These are phyloP conservation scores for Annulohypoxylon moriforme DNA, from an alignment of 495 filamentous ascomycete species.

Conservation along the genomic window DNA sequence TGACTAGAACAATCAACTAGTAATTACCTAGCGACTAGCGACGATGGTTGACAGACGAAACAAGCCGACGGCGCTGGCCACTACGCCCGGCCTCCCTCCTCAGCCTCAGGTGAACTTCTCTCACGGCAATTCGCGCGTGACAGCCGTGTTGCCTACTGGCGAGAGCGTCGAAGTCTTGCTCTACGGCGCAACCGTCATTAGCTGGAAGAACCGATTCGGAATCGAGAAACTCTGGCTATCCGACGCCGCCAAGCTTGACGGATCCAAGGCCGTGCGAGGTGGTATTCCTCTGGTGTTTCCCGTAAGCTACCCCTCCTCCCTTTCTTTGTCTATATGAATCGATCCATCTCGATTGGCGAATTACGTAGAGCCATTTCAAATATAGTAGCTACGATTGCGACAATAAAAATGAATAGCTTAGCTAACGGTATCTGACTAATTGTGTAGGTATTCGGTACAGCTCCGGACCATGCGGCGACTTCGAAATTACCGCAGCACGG, in stretches of 20 bases:
- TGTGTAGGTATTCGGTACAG: slow-evolving; percentile 87
- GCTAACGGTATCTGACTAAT: not conserved
- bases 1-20: slow-evolving; percentile 2
- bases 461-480: slow-evolving; percentile 76
- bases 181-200: slow-evolving; percentile 90
- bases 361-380: not conserved
- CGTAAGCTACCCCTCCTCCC: slow-evolving; percentile 61
- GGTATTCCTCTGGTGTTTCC: slow-evolving; percentile 97
- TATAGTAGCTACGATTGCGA: not conserved
- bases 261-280: slow-evolving; percentile 71
- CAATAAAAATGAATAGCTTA: not conserved
- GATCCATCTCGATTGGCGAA: not conserved
- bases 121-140: slow-evolving; percentile 71
- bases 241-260: slow-evolving; percentile 74
- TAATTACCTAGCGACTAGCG: slow-evolving; percentile 1
- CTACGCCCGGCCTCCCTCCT: slow-evolving; percentile 71
- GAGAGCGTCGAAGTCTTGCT: slow-evolving; percentile 87
- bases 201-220: slow-evolving; percentile 85
- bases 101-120: slow-evolving; percentile 75
- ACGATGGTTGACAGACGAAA: slow-evolving; percentile 84
- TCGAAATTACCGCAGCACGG: slow-evolving; percentile 89
- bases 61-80: slow-evolving; percentile 81
- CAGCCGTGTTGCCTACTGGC: slow-evolving; percentile 81
- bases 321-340: not conserved
- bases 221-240: slow-evolving; percentile 91